Conservation (phyloP, 164 flowering plant genomes). For the Nelumbo lutea region DNA sequence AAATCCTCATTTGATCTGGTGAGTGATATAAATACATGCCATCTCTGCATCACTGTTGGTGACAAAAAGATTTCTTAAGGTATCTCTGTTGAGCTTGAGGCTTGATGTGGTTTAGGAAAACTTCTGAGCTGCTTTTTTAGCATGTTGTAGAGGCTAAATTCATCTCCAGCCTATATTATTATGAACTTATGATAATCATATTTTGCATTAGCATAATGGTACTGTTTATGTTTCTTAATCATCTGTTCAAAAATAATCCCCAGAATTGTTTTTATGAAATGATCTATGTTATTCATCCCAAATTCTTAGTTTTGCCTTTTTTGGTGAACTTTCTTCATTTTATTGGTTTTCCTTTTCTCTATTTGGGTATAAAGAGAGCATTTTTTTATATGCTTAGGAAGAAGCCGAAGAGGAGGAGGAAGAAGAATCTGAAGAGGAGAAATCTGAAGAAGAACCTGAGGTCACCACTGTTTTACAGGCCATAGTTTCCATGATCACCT, state of each 20-base stretch:
- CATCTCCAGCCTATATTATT: too few relatives aligned
- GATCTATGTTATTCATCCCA: background rate
- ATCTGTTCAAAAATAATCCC: background rate
- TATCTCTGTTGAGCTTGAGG: too few relatives aligned
- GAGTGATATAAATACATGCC: too few relatives aligned
- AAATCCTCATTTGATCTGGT: too few relatives aligned
- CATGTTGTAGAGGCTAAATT: too few relatives aligned
- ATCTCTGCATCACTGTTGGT: too few relatives aligned
- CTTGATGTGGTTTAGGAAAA: too few relatives aligned
- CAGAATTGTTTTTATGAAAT: background rate
- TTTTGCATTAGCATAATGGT: too few relatives aligned
- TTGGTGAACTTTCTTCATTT: background rate
- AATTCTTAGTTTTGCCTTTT: background rate
- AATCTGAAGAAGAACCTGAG: constrained; percentile 59
- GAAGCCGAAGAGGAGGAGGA: constrained; percentile 44
- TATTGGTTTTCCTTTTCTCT: background rate
- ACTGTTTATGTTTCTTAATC: too few relatives aligned
- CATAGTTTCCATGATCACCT: background rate
- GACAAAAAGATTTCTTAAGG: too few relatives aligned
- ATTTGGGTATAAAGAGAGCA: background rate
- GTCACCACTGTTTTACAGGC: constrained; percentile 16
- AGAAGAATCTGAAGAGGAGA: constrained; percentile 42
- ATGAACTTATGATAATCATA: too few relatives aligned
- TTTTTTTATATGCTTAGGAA: constrained; percentile 29
- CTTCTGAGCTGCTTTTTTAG: too few relatives aligned